These are phyloP conservation scores for Cornus kousa DNA, from an alignment of 148 eudicot species.

Conservation along the genomic window DNA sequence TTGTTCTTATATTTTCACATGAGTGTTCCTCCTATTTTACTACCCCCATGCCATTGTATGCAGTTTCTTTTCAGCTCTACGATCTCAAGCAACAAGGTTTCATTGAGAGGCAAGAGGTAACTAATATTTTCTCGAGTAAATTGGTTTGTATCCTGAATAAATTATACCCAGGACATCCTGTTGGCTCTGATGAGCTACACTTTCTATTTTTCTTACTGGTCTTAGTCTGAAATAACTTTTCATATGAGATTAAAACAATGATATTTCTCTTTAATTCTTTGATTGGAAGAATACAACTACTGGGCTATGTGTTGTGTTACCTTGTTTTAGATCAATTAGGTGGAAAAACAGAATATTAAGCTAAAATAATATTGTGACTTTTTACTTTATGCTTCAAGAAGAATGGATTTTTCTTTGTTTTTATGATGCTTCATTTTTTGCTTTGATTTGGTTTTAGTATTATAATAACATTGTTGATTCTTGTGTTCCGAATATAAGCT, in stretches of 20 bases:
- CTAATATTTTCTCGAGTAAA: not conserved
- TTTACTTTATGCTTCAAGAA: not conserved
- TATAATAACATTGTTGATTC: too few species aligned
- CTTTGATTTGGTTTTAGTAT: too few species aligned
- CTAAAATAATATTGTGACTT: not conserved
- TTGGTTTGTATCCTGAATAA: slow-evolving; percentile 3
- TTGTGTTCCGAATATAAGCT: too few species aligned
- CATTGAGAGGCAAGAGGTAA: slow-evolving; percentile 91
- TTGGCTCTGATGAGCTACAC: not conserved
- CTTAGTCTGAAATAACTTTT: not conserved
- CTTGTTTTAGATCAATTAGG: not conserved
- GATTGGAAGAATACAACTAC: not conserved
- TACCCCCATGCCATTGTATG: slow-evolving; percentile 18
- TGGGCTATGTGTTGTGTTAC: not conserved
- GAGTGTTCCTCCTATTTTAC: slow-evolving; percentile 6
- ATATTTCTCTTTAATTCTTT: not conserved
- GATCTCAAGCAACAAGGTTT: slow-evolving; percentile 98
- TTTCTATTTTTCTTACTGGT: not conserved
- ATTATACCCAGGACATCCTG: not conserved
- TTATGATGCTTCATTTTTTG: too few species aligned
- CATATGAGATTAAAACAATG: not conserved
- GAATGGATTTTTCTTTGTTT: too few species aligned
- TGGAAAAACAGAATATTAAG: not conserved
- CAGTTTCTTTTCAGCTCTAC: slow-evolving; percentile 93
- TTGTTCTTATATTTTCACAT: not conserved